Evolutionary conservation across 257 asterid genomes (phyloP).

Genomic region (Schizonepeta tenuifolia): DNA sequence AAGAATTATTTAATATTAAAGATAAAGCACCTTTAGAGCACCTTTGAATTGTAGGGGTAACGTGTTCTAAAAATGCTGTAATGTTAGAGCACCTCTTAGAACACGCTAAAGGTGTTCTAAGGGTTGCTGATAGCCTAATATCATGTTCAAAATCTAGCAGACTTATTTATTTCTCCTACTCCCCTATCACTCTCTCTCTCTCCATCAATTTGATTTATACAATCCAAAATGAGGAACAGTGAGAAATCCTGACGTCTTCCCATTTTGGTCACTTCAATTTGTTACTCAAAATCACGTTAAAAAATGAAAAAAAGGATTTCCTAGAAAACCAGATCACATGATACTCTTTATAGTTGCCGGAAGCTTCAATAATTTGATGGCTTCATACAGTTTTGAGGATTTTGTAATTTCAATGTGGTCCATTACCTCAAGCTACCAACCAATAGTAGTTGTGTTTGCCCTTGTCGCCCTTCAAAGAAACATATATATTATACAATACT

Average conservation of each 20-base stretch:
- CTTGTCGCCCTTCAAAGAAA: slow-evolving; percentile 15
- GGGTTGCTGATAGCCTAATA: too few relatives aligned
- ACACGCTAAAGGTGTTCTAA: too few relatives aligned
- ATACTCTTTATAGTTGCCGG: background rate
- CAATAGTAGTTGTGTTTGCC: background rate
- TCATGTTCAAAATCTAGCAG: too few relatives aligned
- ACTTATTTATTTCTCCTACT: too few relatives aligned
- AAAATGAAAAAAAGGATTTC: slow-evolving; percentile 7
- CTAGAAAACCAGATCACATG: slow-evolving; percentile 13
- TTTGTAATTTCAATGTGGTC: background rate
- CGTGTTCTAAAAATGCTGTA: too few relatives aligned
- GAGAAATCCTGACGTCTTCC: background rate
- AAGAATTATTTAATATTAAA: too few relatives aligned
- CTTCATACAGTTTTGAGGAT: slow-evolving; percentile 4
- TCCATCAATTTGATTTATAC: too few relatives aligned
- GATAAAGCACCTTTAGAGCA: too few relatives aligned
- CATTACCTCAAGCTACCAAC: background rate
- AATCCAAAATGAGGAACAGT: background rate
- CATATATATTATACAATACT: background rate
- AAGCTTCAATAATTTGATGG: background rate
- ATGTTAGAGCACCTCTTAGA: too few relatives aligned
- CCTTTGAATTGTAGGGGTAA: too few relatives aligned
- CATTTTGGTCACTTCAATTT: background rate
- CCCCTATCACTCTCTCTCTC: too few relatives aligned
- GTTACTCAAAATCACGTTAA: background rate